Percentiles rank a stretch among this genome's conserved stretches.
Conservation (phyloP, 1,284 basidiomycete genomes). For the Cutaneotrichosporon cutaneum region DNA sequence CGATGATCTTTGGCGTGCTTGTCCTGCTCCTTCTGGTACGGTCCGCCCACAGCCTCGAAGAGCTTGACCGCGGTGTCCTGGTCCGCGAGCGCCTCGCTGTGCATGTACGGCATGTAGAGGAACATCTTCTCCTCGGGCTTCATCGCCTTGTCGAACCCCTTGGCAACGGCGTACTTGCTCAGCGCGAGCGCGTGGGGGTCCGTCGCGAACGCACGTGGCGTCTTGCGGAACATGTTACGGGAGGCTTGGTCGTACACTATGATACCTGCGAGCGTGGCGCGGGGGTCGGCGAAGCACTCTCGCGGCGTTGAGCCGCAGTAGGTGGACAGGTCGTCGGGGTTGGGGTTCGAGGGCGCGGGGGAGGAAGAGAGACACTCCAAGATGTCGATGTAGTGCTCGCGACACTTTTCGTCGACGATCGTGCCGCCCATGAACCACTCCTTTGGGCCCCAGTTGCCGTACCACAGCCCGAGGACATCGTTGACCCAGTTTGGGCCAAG, state of each 20-base stretch:
- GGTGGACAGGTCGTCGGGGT: not conserved
- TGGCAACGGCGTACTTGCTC: conserved; percentile 11
- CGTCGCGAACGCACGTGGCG: conserved; percentile 13
- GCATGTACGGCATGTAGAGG: conserved; percentile 18
- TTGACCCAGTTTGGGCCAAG: not conserved
- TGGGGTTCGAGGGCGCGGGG: not conserved
- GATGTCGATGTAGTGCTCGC: not conserved
- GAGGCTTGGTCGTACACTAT: conserved; percentile 17
- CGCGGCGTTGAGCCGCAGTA: not conserved
- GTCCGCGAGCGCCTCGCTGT: conserved; percentile 16
- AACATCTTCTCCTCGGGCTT: conserved; percentile 4
- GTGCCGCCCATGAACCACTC: conserved; percentile 4
- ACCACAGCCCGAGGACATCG: not conserved
- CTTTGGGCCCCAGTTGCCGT: not conserved
- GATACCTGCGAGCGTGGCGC: conserved; percentile 7
- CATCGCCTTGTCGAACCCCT: conserved; percentile 9
- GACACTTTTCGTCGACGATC: not conserved
- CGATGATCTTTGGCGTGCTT: conserved; percentile 6
- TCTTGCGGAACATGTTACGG: conserved; percentile 18
- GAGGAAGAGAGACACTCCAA: not conserved
- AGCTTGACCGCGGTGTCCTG: conserved; percentile 12
- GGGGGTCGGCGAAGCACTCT: not conserved
- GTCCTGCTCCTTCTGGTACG: not conserved
- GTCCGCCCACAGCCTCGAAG: not conserved
- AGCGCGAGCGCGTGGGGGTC: conserved; percentile 12